Conservation (phyloP, 164 flowering plant species). For the Protea cynaroides region DNA sequence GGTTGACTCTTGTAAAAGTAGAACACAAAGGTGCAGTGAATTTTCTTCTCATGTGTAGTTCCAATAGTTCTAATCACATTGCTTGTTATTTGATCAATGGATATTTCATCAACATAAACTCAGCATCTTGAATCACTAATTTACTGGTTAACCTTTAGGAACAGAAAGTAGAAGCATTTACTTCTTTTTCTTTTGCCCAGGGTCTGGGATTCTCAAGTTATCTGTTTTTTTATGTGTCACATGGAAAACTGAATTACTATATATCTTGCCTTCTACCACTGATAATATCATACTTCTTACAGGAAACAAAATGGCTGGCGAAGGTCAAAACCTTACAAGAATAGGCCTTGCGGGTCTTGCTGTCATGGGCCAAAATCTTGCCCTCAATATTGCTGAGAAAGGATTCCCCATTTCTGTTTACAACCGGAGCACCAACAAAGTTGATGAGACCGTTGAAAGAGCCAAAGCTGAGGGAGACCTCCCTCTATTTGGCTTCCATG, state of each 20-base stretch:
- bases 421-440: constrained; percentile 56
- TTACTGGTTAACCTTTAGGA: too few relatives aligned
- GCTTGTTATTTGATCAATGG: too few relatives aligned
- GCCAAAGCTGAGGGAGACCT: constrained; percentile 55
- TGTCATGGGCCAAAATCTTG: constrained; percentile 76
- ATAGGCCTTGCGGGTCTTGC: constrained; percentile 77
- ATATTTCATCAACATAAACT: too few relatives aligned
- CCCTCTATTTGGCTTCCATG: constrained; percentile 50
- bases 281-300: constrained; percentile 6
- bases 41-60: too few relatives aligned
- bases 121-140: too few relatives aligned
- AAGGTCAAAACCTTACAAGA: constrained; percentile 26
- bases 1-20: too few relatives aligned
- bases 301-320: constrained; percentile 28
- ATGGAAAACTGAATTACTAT: neutral
- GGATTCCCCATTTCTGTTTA: constrained; percentile 72
- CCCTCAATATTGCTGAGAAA: constrained; percentile 72
- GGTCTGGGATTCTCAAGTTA: neutral
- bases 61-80: too few relatives aligned
- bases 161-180: too few relatives aligned
- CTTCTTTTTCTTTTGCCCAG: neutral
- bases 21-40: too few relatives aligned
- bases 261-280: constrained; percentile 1
- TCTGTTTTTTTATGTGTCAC: neutral
- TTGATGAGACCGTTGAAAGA: constrained; percentile 55